These are phyloP conservation scores for Boletellus ananas DNA, from an alignment of 768 basidiomycete genomes.

Conservation along the genomic window DNA sequence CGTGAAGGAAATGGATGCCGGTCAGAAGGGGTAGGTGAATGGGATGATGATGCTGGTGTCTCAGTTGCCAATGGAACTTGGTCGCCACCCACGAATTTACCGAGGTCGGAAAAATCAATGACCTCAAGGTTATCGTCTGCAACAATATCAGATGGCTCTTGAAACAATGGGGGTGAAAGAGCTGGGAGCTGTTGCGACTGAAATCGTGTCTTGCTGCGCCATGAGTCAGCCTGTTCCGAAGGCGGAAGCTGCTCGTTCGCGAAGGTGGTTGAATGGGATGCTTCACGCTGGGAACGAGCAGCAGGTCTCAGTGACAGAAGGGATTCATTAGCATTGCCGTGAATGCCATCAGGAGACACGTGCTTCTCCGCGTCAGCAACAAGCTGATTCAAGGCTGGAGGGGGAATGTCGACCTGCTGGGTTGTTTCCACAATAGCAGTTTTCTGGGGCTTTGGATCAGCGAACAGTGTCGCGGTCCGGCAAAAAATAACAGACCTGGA, in stretches of 20 bases:
- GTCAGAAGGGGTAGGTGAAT: constrained; percentile 17
- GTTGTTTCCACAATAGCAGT: constrained; percentile 42
- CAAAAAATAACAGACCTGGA: constrained; percentile 17
- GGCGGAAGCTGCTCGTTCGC: constrained; percentile 28
- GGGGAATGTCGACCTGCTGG: constrained; percentile 42
- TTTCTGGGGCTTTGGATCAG: constrained; percentile 25
- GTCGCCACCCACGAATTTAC: constrained; percentile 55
- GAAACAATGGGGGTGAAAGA: constrained; percentile 34
- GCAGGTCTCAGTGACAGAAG: constrained; percentile 34
- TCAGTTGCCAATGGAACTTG: constrained; percentile 5
- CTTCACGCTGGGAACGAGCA: constrained; percentile 21
- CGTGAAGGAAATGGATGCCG: constrained; percentile 35
- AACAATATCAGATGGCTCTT: constrained; percentile 37
- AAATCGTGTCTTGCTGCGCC: constrained; percentile 51
- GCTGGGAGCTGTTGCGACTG: constrained; percentile 28
- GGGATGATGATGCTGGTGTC: constrained; percentile 15
- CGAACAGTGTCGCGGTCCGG: constrained; percentile 3
- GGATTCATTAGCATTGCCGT: constrained; percentile 24
- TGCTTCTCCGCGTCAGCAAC: constrained; percentile 5
- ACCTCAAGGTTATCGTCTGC: constrained; percentile 66
- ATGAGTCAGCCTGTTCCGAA: constrained; percentile 50
- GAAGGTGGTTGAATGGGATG: constrained; percentile 3
- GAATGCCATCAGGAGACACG: background rate
- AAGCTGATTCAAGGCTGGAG: constrained; percentile 5
- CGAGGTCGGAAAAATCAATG: constrained; percentile 79